phyloP scores from a whole-genome alignment of 495 filamentous ascomycete genomes.

The Penicillium dipodomyicola region DNA sequence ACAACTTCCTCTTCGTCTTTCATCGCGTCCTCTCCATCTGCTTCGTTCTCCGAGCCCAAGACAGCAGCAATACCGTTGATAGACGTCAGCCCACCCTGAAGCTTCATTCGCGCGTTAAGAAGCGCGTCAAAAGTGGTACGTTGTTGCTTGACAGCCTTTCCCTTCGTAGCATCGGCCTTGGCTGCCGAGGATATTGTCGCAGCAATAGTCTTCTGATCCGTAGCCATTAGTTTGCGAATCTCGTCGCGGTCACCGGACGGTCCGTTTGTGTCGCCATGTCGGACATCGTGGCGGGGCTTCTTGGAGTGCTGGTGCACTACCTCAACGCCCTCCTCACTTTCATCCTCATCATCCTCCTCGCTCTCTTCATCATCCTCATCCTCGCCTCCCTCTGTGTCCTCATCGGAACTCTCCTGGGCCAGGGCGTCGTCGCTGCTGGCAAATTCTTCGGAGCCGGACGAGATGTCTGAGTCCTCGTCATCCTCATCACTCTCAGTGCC shows the following conservation, averaged over 20 bases:
- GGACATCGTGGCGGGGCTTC: not conserved
- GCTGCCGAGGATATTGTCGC: conserved; percentile 69
- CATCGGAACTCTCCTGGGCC: conserved; percentile 9
- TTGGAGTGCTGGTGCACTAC: not conserved
- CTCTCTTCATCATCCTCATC: conserved; percentile 20
- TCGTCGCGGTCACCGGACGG: conserved; percentile 48
- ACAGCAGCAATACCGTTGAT: conserved; percentile 67
- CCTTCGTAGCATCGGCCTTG: conserved; percentile 78
- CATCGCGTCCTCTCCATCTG: conserved; percentile 28
- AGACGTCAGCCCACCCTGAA: conserved; percentile 85
- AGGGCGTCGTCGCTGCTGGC: conserved; percentile 18
- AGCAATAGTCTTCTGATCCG: conserved; percentile 68
- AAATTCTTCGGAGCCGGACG: conserved; percentile 20
- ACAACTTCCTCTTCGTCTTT: conserved; percentile 37
- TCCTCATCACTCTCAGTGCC: conserved; percentile 51
- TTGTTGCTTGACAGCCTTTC: conserved; percentile 78
- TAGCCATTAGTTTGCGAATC: conserved; percentile 65
- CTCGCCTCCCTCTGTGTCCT: conserved; percentile 1
- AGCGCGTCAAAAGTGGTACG: conserved; percentile 81
- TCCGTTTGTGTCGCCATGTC: not conserved
- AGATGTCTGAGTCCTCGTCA: conserved; percentile 20
- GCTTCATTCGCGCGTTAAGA: conserved; percentile 79
- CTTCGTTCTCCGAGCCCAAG: conserved; percentile 35
- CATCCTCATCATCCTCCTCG: conserved; percentile 28
- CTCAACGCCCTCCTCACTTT: not conserved